phyloP scores from a whole-genome alignment of 768 basidiomycete species.

The Tricholoma bakamatsutake region DNA sequence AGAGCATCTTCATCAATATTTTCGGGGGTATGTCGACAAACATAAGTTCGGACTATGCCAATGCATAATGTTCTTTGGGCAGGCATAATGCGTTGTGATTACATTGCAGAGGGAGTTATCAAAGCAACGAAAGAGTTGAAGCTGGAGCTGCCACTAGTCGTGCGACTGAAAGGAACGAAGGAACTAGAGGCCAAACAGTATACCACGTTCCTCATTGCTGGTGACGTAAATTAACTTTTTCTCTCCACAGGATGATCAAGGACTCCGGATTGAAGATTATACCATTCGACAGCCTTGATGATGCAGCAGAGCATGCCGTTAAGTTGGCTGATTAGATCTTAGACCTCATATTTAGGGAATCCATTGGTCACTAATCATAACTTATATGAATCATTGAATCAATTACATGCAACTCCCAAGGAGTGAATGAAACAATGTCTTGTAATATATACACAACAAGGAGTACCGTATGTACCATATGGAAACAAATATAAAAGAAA shows the following conservation, averaged over 20 bases:
- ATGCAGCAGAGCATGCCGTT: slow-evolving; percentile 80
- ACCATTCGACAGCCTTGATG: slow-evolving; percentile 89
- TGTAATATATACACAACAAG: slow-evolving; percentile 19
- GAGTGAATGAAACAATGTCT: neutral
- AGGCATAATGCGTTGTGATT: slow-evolving; percentile 99
- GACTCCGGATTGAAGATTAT: slow-evolving; percentile 91
- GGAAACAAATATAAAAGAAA: slow-evolving; percentile 28
- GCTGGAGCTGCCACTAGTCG: slow-evolving; percentile 82
- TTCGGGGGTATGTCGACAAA: slow-evolving; percentile 60
- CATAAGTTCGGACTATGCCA: neutral
- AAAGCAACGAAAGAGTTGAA: slow-evolving; percentile 91
- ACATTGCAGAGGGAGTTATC: slow-evolving; percentile 97
- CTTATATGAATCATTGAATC: slow-evolving; percentile 11
- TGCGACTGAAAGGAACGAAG: slow-evolving; percentile 95
- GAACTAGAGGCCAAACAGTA: slow-evolving; percentile 94
- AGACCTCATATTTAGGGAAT: neutral
- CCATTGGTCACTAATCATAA: slow-evolving; percentile 10
- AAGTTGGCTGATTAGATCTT: slow-evolving; percentile 51
- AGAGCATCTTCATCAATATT: slow-evolving; percentile 98
- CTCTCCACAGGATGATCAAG: slow-evolving; percentile 74
- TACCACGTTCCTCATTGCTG: slow-evolving; percentile 22
- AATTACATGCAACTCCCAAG: neutral
- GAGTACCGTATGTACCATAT: slow-evolving; percentile 29
- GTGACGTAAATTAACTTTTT: slow-evolving; percentile 7
- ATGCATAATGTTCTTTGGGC: slow-evolving; percentile 2